Evolutionary conservation across 306 rosid genomes (phyloP).

Genomic region (Quillaja saponaria): DNA sequence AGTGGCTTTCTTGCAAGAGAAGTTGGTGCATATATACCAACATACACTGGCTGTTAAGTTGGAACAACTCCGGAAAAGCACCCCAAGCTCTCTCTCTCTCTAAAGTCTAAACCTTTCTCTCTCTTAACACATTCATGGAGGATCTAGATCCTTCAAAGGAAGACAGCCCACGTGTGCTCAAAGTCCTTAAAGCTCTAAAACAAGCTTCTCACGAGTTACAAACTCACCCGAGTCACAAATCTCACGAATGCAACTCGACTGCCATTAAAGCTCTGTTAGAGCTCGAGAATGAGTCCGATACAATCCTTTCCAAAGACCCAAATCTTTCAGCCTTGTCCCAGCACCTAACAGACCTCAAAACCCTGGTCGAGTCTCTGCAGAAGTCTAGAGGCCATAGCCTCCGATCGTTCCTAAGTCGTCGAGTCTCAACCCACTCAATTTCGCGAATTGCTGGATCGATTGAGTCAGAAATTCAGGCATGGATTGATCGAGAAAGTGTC

Average conservation of each 20-base stretch:
- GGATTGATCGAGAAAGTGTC: constrained; percentile 82
- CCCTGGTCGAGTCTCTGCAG: constrained; percentile 47
- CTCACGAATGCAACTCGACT: constrained; percentile 53
- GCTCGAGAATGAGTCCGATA: constrained; percentile 65
- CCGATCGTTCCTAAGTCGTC: constrained; percentile 66
- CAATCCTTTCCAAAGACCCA: constrained; percentile 60
- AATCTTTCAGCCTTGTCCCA: constrained; percentile 52
- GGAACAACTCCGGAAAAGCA: no score
- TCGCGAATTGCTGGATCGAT: constrained; percentile 66
- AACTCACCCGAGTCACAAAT: constrained; percentile 40
- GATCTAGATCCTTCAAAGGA: constrained; percentile 29
- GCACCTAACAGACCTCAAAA: constrained; percentile 60
- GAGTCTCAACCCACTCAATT: constrained; percentile 56
- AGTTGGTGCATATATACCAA: not conserved
- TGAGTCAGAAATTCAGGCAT: constrained; percentile 70
- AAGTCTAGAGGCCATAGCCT: constrained; percentile 34
- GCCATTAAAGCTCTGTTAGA: constrained; percentile 76
- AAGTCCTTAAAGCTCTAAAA: constrained; percentile 81
- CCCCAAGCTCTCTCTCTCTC: not conserved
- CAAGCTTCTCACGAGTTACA: constrained; percentile 74
- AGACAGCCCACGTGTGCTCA: constrained; percentile 47
- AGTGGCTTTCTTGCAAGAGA: not conserved
- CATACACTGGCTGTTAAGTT: constrained; percentile 27
- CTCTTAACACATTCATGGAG: constrained; percentile 40
- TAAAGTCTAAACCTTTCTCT: not conserved